These are phyloP conservation scores for Rhizopogon roseolus DNA, from an alignment of 768 basidiomycete genomes.

Conservation along the genomic window DNA sequence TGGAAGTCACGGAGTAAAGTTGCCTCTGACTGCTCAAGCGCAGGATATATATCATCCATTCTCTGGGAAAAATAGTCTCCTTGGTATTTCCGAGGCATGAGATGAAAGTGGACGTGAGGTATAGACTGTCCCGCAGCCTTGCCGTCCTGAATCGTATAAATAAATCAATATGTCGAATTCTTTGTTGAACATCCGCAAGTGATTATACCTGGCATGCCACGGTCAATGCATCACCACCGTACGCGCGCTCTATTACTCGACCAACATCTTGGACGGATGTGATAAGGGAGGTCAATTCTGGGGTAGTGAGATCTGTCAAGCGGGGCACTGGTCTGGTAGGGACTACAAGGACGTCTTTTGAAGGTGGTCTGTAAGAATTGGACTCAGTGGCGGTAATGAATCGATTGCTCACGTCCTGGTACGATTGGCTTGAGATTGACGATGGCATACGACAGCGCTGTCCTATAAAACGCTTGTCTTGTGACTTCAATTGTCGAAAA, in stretches of 20 bases:
- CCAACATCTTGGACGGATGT: slow-evolving; percentile 75
- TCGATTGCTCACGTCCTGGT: slow-evolving; percentile 76
- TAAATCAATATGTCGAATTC: not conserved
- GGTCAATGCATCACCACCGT: slow-evolving; percentile 79
- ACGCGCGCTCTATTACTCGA: slow-evolving; percentile 72
- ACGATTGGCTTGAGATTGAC: slow-evolving; percentile 95
- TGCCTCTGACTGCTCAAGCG: slow-evolving; percentile 62
- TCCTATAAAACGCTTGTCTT: slow-evolving; percentile 68
- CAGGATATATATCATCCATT: slow-evolving; percentile 78
- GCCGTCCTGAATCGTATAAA: slow-evolving; percentile 62
- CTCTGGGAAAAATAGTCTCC: slow-evolving; percentile 61
- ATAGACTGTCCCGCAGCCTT: slow-evolving; percentile 72
- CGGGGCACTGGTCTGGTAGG: slow-evolving; percentile 53
- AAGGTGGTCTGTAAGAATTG: not conserved
- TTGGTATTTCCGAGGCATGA: slow-evolving; percentile 73
- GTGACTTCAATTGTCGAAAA: slow-evolving; percentile 83
- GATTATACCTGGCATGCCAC: slow-evolving; percentile 77
- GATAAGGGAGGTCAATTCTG: slow-evolving; percentile 81
- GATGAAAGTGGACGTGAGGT: slow-evolving; percentile 90
- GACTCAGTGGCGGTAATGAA: not conserved
- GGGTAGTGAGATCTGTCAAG: slow-evolving; percentile 48
- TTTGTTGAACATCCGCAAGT: slow-evolving; percentile 6
- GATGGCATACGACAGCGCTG: slow-evolving; percentile 71
- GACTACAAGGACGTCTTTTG: slow-evolving; percentile 57
- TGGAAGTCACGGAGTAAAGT: slow-evolving; percentile 38